Conservation (phyloP, 176 grass and related monocot species). For the Rhynchospora pubera region DNA sequence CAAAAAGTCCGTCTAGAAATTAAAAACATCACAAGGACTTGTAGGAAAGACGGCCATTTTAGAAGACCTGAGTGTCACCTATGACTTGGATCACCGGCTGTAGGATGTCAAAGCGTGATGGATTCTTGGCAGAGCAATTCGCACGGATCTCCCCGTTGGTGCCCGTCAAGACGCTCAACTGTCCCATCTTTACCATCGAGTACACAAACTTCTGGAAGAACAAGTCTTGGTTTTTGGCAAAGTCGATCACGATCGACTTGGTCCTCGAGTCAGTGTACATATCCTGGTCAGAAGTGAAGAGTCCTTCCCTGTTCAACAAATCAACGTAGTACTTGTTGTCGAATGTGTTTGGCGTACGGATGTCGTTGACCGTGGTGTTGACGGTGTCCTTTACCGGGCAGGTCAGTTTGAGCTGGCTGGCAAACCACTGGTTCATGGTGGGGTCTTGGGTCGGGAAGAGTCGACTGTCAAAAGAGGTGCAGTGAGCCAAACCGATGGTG, state of each 20-base stretch:
- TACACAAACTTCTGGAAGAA: slow-evolving; percentile 68
- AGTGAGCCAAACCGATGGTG: slow-evolving; percentile 53
- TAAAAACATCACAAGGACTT: background rate
- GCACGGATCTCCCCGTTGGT: slow-evolving; percentile 38
- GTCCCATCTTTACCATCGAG: slow-evolving; percentile 70
- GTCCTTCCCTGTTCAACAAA: slow-evolving; percentile 47
- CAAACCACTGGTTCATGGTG: slow-evolving; percentile 40
- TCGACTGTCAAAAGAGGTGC: slow-evolving; percentile 34
- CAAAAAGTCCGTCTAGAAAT: background rate
- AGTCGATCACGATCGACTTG: slow-evolving; percentile 19
- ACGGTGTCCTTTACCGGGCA: background rate
- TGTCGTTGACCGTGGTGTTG: slow-evolving; percentile 50
- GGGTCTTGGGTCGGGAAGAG: slow-evolving; percentile 41
- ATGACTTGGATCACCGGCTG: background rate
- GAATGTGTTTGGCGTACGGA: slow-evolving; percentile 37
- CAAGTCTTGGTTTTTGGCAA: slow-evolving; percentile 34
- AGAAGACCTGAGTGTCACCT: background rate
- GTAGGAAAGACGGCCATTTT: background rate
- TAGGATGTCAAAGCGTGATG: background rate
- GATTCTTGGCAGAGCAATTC: slow-evolving; percentile 46
- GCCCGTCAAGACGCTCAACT: slow-evolving; percentile 52
- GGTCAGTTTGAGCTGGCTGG: slow-evolving; percentile 22
- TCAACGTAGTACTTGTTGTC: slow-evolving; percentile 93
- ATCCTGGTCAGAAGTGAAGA: slow-evolving; percentile 85
- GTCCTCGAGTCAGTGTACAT: slow-evolving; percentile 35